Conservation (phyloP, 176 grass and related monocot genomes). For the Phoenix dactylifera region DNA sequence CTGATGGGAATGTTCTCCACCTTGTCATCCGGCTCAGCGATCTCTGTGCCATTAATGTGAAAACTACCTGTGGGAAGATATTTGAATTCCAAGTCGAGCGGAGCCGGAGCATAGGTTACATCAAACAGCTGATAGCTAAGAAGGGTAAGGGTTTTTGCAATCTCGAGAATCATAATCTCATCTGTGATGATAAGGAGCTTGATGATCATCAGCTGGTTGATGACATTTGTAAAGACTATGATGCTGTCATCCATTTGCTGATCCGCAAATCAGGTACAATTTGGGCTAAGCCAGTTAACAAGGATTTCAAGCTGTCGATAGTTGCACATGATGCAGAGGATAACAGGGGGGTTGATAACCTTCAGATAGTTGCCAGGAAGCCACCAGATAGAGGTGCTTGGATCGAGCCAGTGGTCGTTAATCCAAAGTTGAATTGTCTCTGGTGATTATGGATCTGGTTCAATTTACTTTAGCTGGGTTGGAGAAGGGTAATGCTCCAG, state of each 20-base stretch:
- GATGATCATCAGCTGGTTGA: slow-evolving; percentile 2
- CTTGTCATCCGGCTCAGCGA: slow-evolving; percentile 1
- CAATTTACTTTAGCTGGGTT: not conserved
- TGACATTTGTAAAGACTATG: slow-evolving; percentile 8
- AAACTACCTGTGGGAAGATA: slow-evolving; percentile 6
- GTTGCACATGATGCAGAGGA: not conserved
- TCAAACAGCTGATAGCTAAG: slow-evolving; percentile 1
- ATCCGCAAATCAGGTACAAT: not conserved
- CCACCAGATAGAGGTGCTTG: not conserved
- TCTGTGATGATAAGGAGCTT: slow-evolving; percentile 8
- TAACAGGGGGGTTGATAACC: slow-evolving; percentile 8
- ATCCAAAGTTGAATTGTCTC: slow-evolving; percentile 12
- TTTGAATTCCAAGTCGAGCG: slow-evolving; percentile 10
- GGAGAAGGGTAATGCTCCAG: slow-evolving; percentile 6
- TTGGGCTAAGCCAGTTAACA: not conserved
- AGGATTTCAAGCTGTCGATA: not conserved
- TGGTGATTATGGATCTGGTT: not conserved
- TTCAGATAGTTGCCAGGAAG: slow-evolving; percentile 5
- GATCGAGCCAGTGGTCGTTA: not conserved
- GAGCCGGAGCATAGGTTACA: slow-evolving; percentile 7
- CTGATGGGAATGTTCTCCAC: slow-evolving; percentile 11
- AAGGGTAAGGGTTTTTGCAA: not conserved
- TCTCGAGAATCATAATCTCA: not conserved
- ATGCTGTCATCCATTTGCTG: slow-evolving; percentile 10
- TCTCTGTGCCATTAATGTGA: slow-evolving; percentile 5